These are phyloP conservation scores for Pelargonium cotyledonis DNA, from an alignment of 441 rosid species.

Conservation along the genomic window DNA sequence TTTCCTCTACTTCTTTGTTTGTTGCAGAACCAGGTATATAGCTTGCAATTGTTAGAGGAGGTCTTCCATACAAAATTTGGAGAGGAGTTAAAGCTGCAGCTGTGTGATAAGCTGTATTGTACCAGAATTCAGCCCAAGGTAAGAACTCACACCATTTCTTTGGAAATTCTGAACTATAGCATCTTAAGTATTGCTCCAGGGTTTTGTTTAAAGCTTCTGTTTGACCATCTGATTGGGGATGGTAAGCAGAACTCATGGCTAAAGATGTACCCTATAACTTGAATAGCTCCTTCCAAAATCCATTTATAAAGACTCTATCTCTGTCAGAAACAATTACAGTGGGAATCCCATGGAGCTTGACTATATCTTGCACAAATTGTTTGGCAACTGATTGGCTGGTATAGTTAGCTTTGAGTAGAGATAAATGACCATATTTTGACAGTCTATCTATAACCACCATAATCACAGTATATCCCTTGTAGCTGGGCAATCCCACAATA, in stretches of 20 bases:
- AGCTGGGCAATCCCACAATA: too few relatives aligned
- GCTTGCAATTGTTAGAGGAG: not conserved
- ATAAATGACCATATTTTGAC: too few relatives aligned
- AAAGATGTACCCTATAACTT: not conserved
- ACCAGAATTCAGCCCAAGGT: not conserved
- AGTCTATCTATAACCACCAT: too few relatives aligned
- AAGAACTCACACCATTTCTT: not conserved
- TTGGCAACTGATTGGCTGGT: not conserved
- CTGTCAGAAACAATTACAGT: not conserved
- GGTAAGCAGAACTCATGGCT: not conserved
- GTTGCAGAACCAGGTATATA: too few relatives aligned
- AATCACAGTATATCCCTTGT: too few relatives aligned
- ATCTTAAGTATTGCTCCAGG: not conserved
- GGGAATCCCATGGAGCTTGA: not conserved
- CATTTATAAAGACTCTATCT: not conserved
- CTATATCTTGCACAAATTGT: not conserved
- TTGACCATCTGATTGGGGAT: not conserved
- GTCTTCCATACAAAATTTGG: not conserved
- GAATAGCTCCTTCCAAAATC: not conserved
- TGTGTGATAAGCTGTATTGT: not conserved
- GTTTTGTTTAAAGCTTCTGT: not conserved
- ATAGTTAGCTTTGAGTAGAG: not conserved
- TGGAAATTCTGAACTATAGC: not conserved
- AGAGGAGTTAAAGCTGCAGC: not conserved
- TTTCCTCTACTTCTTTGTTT: too few relatives aligned